A percentile compares a stretch with the other conserved stretches of the same genome.
These are phyloP conservation scores for Camelina hispida DNA, from an alignment of 345 rosid species.

Conservation along the genomic window DNA sequence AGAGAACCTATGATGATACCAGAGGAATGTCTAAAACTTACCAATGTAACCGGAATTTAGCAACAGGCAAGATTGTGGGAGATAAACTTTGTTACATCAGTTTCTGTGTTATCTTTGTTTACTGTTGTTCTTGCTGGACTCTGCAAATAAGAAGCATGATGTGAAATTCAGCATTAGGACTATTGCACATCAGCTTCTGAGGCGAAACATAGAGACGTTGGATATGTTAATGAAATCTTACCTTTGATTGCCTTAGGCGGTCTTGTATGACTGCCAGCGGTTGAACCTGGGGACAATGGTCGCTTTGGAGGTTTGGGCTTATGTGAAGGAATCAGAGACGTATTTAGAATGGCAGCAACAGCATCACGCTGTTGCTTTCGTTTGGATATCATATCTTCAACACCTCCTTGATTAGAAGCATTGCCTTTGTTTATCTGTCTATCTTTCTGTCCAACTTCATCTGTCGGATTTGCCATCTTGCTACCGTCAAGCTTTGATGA, in stretches of 20 bases:
- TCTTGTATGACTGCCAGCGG: conserved; percentile 48
- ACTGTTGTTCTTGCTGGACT: conserved; percentile 36
- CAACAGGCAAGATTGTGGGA: conserved; percentile 16
- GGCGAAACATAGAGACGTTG: background rate
- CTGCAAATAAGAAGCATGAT: conserved; percentile 27
- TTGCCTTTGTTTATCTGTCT: conserved; percentile 37
- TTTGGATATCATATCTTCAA: conserved; percentile 57
- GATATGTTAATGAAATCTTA: conserved; percentile 34
- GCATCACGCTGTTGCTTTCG: conserved; percentile 86
- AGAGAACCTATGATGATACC: conserved; percentile 22
- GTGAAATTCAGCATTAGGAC: conserved; percentile 24
- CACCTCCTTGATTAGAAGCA: conserved; percentile 49
- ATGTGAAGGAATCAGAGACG: conserved; percentile 81
- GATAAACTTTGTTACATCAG: background rate
- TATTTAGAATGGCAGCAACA: conserved; percentile 80
- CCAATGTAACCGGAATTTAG: background rate
- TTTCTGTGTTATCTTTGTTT: conserved; percentile 31
- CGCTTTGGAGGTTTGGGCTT: conserved; percentile 66
- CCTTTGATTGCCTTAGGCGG: conserved; percentile 74
- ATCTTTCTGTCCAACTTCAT: conserved; percentile 45
- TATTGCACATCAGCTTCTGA: background rate
- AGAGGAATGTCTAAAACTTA: conserved; percentile 11
- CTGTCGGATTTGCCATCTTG: conserved; percentile 41
- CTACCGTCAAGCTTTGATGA: conserved; percentile 39
- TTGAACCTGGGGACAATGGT: conserved; percentile 56